A percentile compares a stretch with the other conserved stretches of the same genome.
Conservation (phyloP, 768 basidiomycete species). For the Mycena galopus region DNA sequence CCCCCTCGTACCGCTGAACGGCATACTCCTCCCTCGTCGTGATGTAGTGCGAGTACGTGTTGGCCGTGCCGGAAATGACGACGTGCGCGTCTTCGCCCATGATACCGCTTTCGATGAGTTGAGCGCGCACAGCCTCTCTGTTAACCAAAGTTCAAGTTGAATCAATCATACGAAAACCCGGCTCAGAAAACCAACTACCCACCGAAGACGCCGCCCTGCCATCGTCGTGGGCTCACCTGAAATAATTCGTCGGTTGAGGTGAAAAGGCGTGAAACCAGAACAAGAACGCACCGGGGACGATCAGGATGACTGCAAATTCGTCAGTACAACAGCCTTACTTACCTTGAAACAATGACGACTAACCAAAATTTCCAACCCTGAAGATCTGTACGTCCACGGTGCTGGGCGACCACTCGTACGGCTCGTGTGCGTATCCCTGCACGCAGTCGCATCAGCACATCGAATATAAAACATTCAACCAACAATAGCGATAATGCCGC, state of each 20-base stretch:
- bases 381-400: slow-evolving; percentile 84
- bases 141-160: neutral
- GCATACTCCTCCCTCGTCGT: slow-evolving; percentile 80
- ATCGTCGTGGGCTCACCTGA: slow-evolving; percentile 83
- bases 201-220: slow-evolving; percentile 83
- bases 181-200: slow-evolving; percentile 33
- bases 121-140: slow-evolving; percentile 76
- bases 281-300: slow-evolving; percentile 67
- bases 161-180: neutral
- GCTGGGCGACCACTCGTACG: slow-evolving; percentile 82
- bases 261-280: too few relatives aligned
- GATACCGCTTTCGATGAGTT: slow-evolving; percentile 73
- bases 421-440: slow-evolving; percentile 73
- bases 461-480: neutral
- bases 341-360: slow-evolving; percentile 29
- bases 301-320: slow-evolving; percentile 66
- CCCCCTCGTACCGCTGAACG: slow-evolving; percentile 85
- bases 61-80: slow-evolving; percentile 84
- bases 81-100: slow-evolving; percentile 79
- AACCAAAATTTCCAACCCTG: slow-evolving; percentile 77
- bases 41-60: slow-evolving; percentile 83
- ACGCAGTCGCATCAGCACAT: neutral
- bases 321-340: neutral
- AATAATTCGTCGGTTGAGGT: too few relatives aligned
- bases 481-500: neutral